Evolutionary conservation across 495 filamentous ascomycete genomes (phyloP).

Genomic region (Penicillium desertorum): DNA sequence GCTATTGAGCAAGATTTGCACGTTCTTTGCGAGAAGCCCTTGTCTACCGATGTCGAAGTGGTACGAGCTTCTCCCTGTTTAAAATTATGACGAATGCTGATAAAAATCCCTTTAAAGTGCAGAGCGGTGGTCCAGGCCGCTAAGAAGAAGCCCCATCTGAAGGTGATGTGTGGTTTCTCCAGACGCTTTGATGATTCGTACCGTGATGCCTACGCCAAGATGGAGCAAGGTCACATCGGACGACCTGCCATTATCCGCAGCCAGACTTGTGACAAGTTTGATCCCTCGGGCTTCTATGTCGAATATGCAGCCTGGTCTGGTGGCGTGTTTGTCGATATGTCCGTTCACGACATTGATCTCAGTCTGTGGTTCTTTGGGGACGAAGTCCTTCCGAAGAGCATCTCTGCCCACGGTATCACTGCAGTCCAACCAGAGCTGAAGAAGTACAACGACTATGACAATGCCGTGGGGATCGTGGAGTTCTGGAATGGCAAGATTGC

Average conservation of each 20-base stretch:
- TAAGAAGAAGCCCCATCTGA: slow-evolving; percentile 37
- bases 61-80: slow-evolving; percentile 28
- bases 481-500: slow-evolving; percentile 59
- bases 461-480: slow-evolving; percentile 61
- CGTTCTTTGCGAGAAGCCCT: slow-evolving; percentile 53
- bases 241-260: slow-evolving; percentile 50
- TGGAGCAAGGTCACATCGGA: slow-evolving; percentile 48
- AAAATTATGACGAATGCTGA: not conserved
- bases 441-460: slow-evolving; percentile 57
- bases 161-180: slow-evolving; percentile 59
- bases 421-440: slow-evolving; percentile 57
- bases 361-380: slow-evolving; percentile 56
- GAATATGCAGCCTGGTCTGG: slow-evolving; percentile 54
- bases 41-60: slow-evolving; percentile 42
- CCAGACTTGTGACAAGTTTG: slow-evolving; percentile 58
- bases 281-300: slow-evolving; percentile 54
- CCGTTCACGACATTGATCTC: slow-evolving; percentile 59
- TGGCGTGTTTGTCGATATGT: slow-evolving; percentile 60
- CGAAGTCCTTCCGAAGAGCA: slow-evolving; percentile 43
- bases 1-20: slow-evolving; percentile 49
- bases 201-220: slow-evolving; percentile 49
- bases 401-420: slow-evolving; percentile 51
- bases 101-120: slow-evolving; percentile 11
- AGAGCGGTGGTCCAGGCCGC: slow-evolving; percentile 22
- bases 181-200: slow-evolving; percentile 57